Evolutionary conservation across 345 rosid species (phyloP), one percentile per base, ranked within the genome.

Genomic region (Euphorbia pulcherrima): DNA sequence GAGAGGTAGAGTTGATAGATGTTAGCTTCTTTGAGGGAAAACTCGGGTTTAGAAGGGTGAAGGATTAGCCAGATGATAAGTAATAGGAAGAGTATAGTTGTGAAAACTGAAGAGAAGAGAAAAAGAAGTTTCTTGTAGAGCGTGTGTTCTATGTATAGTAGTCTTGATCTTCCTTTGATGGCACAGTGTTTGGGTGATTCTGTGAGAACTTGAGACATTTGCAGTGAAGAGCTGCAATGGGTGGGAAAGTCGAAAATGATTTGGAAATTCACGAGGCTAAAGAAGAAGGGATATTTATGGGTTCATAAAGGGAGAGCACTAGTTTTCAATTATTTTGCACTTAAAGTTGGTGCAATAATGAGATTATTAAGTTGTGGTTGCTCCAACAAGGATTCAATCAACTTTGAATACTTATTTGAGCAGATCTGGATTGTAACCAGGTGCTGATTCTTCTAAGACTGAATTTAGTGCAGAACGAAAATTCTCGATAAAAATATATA

Each of bases 101-200:
- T 81, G 56, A 87, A 81, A 66, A 75, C 50, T 8, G 88, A 30
- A 6, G 93, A 86, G 74, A 79, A 68, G 28, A 77, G 74, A 60
- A 82, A 84, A 63, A 80, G 70, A 21, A 88, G 80, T 73, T 87
- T 92, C 83, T 87, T 92, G 81, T 67, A 68, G 66, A 81, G 81
- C 12, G 75, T 77, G 39, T 23, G 27, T 29, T 77, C 52, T 52
- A 73, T 60, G 81, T 63, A 74, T 16, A 78, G 6, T 39, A 10
- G 10, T n/a, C n/a, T 33, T 41, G 13, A 51, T 67, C 76, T 79
- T 80, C 71, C 82, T 80, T 69, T 70, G 23, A 79, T 82, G 27
- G 86, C 93, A 20, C 97, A 92, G 80, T 90, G 92, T 72, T 86
- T 83, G 16, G 98, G 98, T 64, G 98, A 87, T 60, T 75, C 74